Evolutionary conservation across 2,329 filamentous ascomycete genomes (phyloP).

Genomic region (Aspergillus hortae): DNA sequence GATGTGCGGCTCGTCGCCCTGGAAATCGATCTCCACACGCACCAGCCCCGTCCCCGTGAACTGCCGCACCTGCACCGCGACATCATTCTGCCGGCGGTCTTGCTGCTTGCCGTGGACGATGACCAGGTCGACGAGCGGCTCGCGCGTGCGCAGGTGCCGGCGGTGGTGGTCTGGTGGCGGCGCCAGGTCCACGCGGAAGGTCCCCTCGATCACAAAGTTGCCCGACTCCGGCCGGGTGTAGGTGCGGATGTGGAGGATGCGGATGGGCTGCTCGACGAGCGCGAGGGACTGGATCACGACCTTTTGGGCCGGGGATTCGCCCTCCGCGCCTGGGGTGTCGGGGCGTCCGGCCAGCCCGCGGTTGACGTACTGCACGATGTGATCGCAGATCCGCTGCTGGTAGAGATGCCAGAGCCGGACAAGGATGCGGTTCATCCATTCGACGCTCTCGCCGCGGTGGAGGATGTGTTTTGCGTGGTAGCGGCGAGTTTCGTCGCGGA

Average conservation of each 20-base stretch:
- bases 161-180: conserved; percentile 4
- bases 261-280: conserved; percentile 11
- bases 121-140: conserved; percentile 11
- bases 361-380: conserved; percentile 13
- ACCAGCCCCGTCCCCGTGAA: conserved; percentile 10
- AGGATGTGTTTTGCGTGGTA: conserved; percentile 10
- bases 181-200: conserved; percentile 9
- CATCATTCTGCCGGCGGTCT: conserved; percentile 8
- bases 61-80: conserved; percentile 11
- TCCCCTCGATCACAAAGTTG: conserved; percentile 13
- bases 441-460: conserved; percentile 10
- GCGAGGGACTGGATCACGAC: conserved; percentile 13
- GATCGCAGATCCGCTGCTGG: conserved; percentile 9
- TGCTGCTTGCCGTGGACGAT: conserved; percentile 8
- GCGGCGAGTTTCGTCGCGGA: conserved; percentile 12
- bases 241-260: conserved; percentile 6
- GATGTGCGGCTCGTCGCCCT: conserved; percentile 10
- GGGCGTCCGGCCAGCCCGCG: conserved; percentile 6
- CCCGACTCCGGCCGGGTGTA: conserved; percentile 6
- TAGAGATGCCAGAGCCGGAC: conserved; percentile 15
- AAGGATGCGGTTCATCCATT: conserved; percentile 12
- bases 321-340: background rate
- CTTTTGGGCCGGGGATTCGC: conserved; percentile 1
- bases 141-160: conserved; percentile 4
- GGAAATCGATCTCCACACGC: conserved; percentile 13